Base-by-base conservation (phyloP, 495 filamentous ascomycete genomes). In the Mycothermus thermophilus region DNA sequence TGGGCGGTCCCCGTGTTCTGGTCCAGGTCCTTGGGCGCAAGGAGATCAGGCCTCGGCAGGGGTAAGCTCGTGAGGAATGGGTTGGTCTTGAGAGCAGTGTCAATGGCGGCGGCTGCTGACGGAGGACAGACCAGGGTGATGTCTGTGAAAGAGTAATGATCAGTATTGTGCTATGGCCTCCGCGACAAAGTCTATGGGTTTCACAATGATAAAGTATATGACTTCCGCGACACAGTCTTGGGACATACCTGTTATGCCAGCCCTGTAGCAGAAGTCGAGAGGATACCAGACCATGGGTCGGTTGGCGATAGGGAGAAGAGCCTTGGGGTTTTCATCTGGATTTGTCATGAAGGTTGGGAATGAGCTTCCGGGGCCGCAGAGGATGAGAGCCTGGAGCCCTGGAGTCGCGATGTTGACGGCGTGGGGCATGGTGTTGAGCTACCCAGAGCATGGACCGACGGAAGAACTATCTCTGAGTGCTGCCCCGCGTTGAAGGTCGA, bases 271-370 rank as follows among this genome's bases (percentile, higher is more conserved):
- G 62, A 81, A 95, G 41, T 93, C 84, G 29, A 97, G 65, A 0
- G 83, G 76, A 56, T 94, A 96, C 74, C 79, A 94, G 22, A 97
- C 72, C 90, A 96, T 93, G 0, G 88, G 88, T 37, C 86, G 67
- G 58, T 96, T 96, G 37, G 88, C 90, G 34, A 96, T 80, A 6
- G 86, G 85, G 17, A 96, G 63, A 7, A 97, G 71, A 30, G 81
- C 82, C 60, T 96, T 97, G 3, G 87, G 87, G 37, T 78, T 77
- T 48, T 93, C 83, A 54, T 88, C 79, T 4, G 87, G 79, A 35
- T 80, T 83, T 6, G 83, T 76, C 3, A 85, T 94, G 58, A 96
- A 94, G 0, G 92, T 94, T 24, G 80, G 81, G 36, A 96, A 78
- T 2, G 80, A 87, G 10, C 81, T 77, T 35, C 92, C 90, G 30